A percentile compares a stretch with the other conserved stretches of the same genome.
phyloP scores from a whole-genome alignment of 140 eudicot genomes.

The Ambrosia hybrid region DNA sequence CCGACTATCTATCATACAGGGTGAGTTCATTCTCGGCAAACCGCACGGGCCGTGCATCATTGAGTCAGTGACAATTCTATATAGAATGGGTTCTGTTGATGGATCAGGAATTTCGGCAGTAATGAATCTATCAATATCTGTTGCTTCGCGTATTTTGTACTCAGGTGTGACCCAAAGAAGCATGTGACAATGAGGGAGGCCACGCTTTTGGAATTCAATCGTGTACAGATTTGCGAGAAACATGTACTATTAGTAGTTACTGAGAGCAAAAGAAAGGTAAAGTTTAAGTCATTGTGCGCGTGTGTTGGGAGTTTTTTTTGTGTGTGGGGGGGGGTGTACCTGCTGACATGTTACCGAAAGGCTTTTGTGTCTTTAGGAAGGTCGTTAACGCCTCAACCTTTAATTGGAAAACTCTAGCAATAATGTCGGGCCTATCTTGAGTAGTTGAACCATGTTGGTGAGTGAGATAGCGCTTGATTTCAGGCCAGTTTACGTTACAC shows the following conservation, averaged over 20 bases:
- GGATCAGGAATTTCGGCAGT: not conserved
- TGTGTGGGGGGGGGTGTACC: not conserved
- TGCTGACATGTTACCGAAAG: not conserved
- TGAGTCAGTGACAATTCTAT: not conserved
- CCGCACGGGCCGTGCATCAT: constrained; percentile 12
- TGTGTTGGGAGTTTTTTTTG: too few relatives aligned
- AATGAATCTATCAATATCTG: not conserved
- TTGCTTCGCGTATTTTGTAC: not conserved
- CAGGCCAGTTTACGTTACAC: not conserved
- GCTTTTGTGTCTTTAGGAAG: not conserved
- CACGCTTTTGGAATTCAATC: not conserved
- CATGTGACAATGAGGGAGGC: not conserved
- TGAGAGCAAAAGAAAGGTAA: too few relatives aligned
- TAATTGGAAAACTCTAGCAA: not conserved
- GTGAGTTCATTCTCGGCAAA: too few relatives aligned
- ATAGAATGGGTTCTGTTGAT: not conserved
- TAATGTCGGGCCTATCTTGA: not conserved
- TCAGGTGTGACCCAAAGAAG: not conserved
- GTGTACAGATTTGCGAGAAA: not conserved
- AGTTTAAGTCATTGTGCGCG: too few relatives aligned
- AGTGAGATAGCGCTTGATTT: not conserved
- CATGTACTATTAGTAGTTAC: not conserved
- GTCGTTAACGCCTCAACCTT: not conserved
- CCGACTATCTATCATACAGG: too few relatives aligned
- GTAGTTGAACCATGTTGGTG: not conserved